phyloP scores from a whole-genome alignment of 2,329 filamentous ascomycete genomes.

The Colletotrichum plurivorum region DNA sequence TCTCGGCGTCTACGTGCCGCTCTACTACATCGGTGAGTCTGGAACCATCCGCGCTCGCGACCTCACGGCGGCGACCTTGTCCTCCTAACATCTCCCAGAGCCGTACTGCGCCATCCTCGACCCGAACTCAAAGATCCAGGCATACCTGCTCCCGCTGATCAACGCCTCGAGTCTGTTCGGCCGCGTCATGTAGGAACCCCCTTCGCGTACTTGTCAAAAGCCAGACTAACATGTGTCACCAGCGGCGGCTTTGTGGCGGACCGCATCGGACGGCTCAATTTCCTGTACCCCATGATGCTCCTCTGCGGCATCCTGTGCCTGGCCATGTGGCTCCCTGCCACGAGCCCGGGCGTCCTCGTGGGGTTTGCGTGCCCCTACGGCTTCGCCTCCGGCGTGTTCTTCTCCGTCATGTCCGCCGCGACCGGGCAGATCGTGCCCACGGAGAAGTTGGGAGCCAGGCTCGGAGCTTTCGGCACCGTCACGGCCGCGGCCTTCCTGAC shows the following conservation, averaged over 20 bases:
- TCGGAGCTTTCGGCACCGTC: slow-evolving; percentile 12
- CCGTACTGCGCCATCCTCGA: slow-evolving; percentile 56
- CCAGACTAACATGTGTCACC: not conserved
- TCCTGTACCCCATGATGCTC: slow-evolving; percentile 35
- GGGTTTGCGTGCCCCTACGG: slow-evolving; percentile 31
- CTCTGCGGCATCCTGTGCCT: slow-evolving; percentile 30
- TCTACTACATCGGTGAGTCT: slow-evolving; percentile 49
- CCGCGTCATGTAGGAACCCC: slow-evolving; percentile 50
- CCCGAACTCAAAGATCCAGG: slow-evolving; percentile 46
- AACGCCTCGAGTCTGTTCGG: slow-evolving; percentile 62
- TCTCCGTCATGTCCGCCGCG: slow-evolving; percentile 17
- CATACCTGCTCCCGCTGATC: slow-evolving; percentile 59
- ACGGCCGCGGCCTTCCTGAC: slow-evolving; percentile 13
- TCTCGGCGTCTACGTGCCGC: slow-evolving; percentile 51
- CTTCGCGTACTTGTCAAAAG: not conserved
- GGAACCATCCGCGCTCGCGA: slow-evolving; percentile 46
- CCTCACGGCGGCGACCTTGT: slow-evolving; percentile 56
- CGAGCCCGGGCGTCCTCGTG: slow-evolving; percentile 18
- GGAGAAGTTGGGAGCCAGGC: slow-evolving; percentile 9
- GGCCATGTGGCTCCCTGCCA: slow-evolving; percentile 32
- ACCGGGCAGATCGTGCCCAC: slow-evolving; percentile 11
- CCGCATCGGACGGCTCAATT: slow-evolving; percentile 36
- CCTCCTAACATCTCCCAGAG: slow-evolving; percentile 37
- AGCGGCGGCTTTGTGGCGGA: slow-evolving; percentile 33
- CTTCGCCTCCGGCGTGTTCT: slow-evolving; percentile 23